Evolutionary conservation across 495 filamentous ascomycete genomes (phyloP).

Genomic region (Penicillium turbatum): DNA sequence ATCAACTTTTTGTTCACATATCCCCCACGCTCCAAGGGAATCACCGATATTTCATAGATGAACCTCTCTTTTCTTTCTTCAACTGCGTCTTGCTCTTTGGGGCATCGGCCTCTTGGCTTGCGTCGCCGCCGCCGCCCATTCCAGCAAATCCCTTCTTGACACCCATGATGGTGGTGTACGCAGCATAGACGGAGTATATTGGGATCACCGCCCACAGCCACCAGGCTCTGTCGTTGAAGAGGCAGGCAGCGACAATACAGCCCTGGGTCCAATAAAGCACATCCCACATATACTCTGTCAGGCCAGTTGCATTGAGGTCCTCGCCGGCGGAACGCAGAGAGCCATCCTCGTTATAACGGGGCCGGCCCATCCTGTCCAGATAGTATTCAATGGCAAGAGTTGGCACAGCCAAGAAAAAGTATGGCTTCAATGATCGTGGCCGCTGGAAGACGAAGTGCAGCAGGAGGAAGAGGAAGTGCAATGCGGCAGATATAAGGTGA

Average conservation of each 20-base stretch:
- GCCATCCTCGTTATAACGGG: constrained; percentile 61
- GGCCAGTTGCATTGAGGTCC: constrained; percentile 78
- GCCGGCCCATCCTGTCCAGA: constrained; percentile 78
- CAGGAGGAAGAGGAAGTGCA: constrained; percentile 71
- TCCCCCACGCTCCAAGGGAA: neutral
- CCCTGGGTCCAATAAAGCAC: constrained; percentile 88
- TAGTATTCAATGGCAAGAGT: constrained; percentile 74
- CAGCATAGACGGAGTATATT: constrained; percentile 63
- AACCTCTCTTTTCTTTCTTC: constrained; percentile 60
- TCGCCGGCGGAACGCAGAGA: constrained; percentile 73
- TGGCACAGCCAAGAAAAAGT: constrained; percentile 67
- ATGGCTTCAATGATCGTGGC: constrained; percentile 63
- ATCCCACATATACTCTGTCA: constrained; percentile 98
- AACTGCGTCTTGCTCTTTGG: constrained; percentile 56
- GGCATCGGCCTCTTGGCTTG: constrained; percentile 18
- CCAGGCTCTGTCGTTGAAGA: constrained; percentile 76
- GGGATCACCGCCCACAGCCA: constrained; percentile 69
- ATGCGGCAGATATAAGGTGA: constrained; percentile 63
- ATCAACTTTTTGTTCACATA: neutral
- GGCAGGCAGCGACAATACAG: constrained; percentile 56
- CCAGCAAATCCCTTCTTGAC: constrained; percentile 64
- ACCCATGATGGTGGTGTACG: constrained; percentile 59
- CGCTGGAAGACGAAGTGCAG: constrained; percentile 62
- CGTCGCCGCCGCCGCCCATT: constrained; percentile 36
- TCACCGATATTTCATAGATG: constrained; percentile 44